Percentiles rank a stretch among this genome's conserved stretches.
These are phyloP conservation scores for Blastocystis sp. DNA, from an alignment of 352 stramenopile genomes.

Conservation along the genomic window DNA sequence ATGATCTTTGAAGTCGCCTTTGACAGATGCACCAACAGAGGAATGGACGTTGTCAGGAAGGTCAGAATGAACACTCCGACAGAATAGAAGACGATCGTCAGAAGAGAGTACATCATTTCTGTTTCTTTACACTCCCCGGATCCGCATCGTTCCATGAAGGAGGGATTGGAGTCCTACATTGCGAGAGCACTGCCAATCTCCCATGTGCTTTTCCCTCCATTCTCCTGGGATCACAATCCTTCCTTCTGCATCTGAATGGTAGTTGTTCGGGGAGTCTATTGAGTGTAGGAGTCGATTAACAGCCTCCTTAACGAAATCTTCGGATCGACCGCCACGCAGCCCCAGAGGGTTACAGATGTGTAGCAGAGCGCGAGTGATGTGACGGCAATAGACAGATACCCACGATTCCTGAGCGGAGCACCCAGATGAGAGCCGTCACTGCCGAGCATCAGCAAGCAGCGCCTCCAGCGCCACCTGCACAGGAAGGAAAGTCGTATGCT, in stretches of 20 bases:
- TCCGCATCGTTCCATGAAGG: too few species aligned
- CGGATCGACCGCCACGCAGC: slow-evolving; percentile 16
- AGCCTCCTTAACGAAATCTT: slow-evolving; percentile 60
- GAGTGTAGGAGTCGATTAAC: slow-evolving; percentile 59
- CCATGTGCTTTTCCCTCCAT: slow-evolving; percentile 64
- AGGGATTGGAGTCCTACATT: too few species aligned
- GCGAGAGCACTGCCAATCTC: too few species aligned
- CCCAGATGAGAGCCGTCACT: background rate
- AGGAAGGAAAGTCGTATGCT: background rate
- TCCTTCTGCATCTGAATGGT: slow-evolving; percentile 26
- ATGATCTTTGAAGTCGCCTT: slow-evolving; percentile 41
- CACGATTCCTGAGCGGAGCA: slow-evolving; percentile 21
- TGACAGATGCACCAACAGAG: slow-evolving; percentile 35
- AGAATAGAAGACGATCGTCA: slow-evolving; percentile 43
- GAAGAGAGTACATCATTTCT: slow-evolving; percentile 36
- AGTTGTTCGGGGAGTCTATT: background rate
- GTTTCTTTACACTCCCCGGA: too few species aligned
- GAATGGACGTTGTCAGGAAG: slow-evolving; percentile 31
- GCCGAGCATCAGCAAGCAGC: background rate
- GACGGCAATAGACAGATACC: slow-evolving; percentile 22
- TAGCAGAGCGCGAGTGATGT: background rate
- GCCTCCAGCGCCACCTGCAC: background rate
- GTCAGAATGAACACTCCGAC: slow-evolving; percentile 26
- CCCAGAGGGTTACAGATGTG: slow-evolving; percentile 32
- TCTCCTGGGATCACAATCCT: background rate